Conservation (phyloP, 208 protist genomes). For the Crithidia mellificae region DNA sequence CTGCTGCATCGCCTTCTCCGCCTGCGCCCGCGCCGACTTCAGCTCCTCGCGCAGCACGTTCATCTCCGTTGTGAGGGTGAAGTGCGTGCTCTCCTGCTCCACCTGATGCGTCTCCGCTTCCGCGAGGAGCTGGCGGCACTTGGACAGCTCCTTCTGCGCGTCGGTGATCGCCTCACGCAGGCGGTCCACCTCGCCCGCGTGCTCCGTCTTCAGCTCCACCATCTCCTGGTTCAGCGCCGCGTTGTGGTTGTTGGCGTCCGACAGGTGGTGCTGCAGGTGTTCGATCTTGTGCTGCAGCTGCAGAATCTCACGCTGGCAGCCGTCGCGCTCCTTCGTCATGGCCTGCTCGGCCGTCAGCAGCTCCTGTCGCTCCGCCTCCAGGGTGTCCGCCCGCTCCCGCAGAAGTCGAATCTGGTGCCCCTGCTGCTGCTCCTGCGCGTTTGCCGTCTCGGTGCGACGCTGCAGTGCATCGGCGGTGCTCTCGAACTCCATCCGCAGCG, state of each 20-base stretch:
- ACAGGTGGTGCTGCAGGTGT: conserved; percentile 44
- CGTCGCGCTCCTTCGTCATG: conserved; percentile 35
- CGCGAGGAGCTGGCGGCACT: conserved; percentile 47
- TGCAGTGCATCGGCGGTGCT: conserved; percentile 40
- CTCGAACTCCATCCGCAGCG: conserved; percentile 39
- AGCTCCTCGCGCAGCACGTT: conserved; percentile 34
- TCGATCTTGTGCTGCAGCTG: conserved; percentile 42
- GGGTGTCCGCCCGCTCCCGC: conserved; percentile 33
- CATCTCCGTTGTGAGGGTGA: conserved; percentile 31
- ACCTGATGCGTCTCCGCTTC: conserved; percentile 49
- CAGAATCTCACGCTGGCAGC: conserved; percentile 32
- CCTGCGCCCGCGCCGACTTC: conserved; percentile 26
- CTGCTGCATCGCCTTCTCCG: conserved; percentile 32
- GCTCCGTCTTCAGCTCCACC: conserved; percentile 45
- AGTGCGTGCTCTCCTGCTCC: conserved; percentile 36
- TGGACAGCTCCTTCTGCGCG: conserved; percentile 53
- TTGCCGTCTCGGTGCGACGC: conserved; percentile 31
- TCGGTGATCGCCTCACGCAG: conserved; percentile 41
- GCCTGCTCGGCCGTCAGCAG: conserved; percentile 36
- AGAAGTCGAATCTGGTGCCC: conserved; percentile 32
- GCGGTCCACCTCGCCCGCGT: conserved; percentile 42
- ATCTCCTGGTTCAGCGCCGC: conserved; percentile 55
- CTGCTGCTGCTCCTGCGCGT: conserved; percentile 41
- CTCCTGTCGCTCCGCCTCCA: conserved; percentile 39
- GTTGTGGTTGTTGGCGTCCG: conserved; percentile 55